These are phyloP conservation scores for Arthrobotrys megalospora DNA, from an alignment of 2,329 filamentous ascomycete genomes.

Conservation along the genomic window DNA sequence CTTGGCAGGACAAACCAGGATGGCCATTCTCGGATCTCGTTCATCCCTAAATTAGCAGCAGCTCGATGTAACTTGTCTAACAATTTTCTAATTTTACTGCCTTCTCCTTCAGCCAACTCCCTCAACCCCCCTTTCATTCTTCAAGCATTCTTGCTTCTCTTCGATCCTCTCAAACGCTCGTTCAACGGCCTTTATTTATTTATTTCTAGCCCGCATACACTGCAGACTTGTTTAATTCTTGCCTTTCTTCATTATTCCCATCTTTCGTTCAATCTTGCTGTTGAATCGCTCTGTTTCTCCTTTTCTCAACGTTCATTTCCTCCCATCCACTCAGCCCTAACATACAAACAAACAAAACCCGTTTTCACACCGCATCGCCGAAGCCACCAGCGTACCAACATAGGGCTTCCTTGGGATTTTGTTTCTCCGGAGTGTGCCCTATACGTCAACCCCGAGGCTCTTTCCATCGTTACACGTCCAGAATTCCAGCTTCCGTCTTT, in stretches of 20 bases:
- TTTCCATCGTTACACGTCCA: too few relatives aligned
- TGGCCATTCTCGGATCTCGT: background rate
- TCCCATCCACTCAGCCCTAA: background rate
- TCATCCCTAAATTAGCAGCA: conserved; percentile 45
- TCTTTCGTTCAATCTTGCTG: conserved; percentile 2
- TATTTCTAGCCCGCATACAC: background rate
- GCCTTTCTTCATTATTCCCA: background rate
- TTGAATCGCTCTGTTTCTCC: background rate
- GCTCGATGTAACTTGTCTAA: conserved; percentile 34
- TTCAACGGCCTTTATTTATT: conserved; percentile 5
- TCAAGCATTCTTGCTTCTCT: conserved; percentile 16
- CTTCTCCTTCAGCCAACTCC: conserved; percentile 22
- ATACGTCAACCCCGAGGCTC: too few relatives aligned
- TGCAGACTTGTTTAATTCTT: background rate
- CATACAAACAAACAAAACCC: background rate
- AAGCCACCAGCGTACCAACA: too few relatives aligned
- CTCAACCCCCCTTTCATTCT: conserved; percentile 24
- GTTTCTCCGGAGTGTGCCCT: too few relatives aligned
- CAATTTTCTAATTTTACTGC: conserved; percentile 13
- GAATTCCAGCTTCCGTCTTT: background rate
- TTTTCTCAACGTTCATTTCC: conserved; percentile 10
- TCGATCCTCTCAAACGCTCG: conserved; percentile 12
- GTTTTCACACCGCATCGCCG: too few relatives aligned
- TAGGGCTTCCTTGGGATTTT: too few relatives aligned
- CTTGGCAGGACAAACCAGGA: conserved; percentile 16